phyloP scores from a whole-genome alignment of 192 early-diverging fungal genomes.

The Dissophora ornata region DNA sequence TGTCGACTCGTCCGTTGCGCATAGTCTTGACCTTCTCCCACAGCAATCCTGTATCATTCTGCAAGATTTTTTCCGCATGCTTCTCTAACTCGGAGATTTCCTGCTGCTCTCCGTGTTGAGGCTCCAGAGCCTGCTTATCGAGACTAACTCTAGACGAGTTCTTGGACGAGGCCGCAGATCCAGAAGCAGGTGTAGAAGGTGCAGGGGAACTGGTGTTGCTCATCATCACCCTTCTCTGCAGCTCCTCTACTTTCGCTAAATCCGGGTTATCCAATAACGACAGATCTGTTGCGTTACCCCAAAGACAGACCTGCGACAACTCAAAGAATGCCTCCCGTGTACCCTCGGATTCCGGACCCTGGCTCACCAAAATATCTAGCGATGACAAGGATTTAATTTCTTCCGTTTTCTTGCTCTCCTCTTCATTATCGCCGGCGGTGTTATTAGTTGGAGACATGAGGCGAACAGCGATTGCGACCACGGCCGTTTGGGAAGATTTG shows the following conservation, averaged over 20 bases:
- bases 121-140: conserved; percentile 18
- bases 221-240: conserved; percentile 63
- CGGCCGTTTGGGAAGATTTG: conserved; percentile 69
- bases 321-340: conserved; percentile 66
- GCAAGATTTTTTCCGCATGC: conserved; percentile 70
- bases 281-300: conserved; percentile 92
- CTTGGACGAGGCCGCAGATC: conserved; percentile 9
- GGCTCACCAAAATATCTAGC: conserved; percentile 30
- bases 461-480: conserved; percentile 74
- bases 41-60: conserved; percentile 76
- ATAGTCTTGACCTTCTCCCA: conserved; percentile 68
- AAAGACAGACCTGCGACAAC: conserved; percentile 79
- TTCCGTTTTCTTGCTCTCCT: neutral
- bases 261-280: conserved; percentile 80
- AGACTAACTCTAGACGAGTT: conserved; percentile 57
- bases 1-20: conserved; percentile 73
- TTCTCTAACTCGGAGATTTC: conserved; percentile 57
- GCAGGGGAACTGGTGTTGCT: neutral
- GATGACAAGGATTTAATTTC: conserved; percentile 10
- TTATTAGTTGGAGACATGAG: conserved; percentile 49
- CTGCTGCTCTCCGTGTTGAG: neutral
- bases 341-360: conserved; percentile 44
- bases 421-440: conserved; percentile 11
- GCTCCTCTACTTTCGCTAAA: conserved; percentile 72
- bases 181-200: conserved; percentile 2